Percentiles rank a stretch among this genome's conserved stretches.
These are phyloP conservation scores for Massarina eburnea DNA, from an alignment of 2,329 filamentous ascomycete species.

Conservation along the genomic window DNA sequence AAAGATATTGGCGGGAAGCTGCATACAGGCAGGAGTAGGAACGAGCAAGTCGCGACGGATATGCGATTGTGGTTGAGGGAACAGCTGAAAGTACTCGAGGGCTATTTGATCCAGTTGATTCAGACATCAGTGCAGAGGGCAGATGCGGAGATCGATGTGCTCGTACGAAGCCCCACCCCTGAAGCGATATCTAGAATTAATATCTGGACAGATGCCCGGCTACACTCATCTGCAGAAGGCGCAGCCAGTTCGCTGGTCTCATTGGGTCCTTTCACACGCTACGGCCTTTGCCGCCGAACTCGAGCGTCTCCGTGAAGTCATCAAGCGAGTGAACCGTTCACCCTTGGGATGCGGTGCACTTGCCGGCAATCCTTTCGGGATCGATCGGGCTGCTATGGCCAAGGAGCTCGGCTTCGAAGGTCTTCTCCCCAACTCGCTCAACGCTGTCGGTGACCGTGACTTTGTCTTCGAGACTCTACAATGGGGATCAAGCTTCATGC, in stretches of 20 bases:
- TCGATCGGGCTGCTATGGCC: constrained; percentile 78
- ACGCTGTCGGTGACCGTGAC: constrained; percentile 74
- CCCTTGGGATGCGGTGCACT: constrained; percentile 77
- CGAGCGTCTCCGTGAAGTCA: constrained; percentile 72
- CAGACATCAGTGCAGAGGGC: constrained; percentile 69
- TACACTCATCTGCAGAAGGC: constrained; percentile 88
- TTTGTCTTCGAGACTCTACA: constrained; percentile 81
- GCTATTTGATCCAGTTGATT: constrained; percentile 68
- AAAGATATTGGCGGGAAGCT: constrained; percentile 84
- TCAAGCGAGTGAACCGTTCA: constrained; percentile 69
- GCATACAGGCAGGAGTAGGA: constrained; percentile 82
- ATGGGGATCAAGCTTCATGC: constrained; percentile 77
- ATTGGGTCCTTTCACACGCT: constrained; percentile 78
- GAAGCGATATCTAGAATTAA: constrained; percentile 1
- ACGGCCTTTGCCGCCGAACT: constrained; percentile 73
- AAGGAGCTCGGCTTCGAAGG: constrained; percentile 79
- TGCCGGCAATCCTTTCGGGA: constrained; percentile 78
- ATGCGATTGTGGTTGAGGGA: constrained; percentile 89
- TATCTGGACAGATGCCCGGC: constrained; percentile 66
- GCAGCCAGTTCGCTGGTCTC: constrained; percentile 77
- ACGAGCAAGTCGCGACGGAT: constrained; percentile 87
- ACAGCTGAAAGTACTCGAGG: constrained; percentile 69
- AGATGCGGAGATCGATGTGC: constrained; percentile 70
- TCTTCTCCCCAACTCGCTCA: constrained; percentile 76
- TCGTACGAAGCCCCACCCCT: constrained; percentile 41